phyloP scores from a whole-genome alignment of 352 stramenopile genomes.

The Phytophthora pseudosyringae region DNA sequence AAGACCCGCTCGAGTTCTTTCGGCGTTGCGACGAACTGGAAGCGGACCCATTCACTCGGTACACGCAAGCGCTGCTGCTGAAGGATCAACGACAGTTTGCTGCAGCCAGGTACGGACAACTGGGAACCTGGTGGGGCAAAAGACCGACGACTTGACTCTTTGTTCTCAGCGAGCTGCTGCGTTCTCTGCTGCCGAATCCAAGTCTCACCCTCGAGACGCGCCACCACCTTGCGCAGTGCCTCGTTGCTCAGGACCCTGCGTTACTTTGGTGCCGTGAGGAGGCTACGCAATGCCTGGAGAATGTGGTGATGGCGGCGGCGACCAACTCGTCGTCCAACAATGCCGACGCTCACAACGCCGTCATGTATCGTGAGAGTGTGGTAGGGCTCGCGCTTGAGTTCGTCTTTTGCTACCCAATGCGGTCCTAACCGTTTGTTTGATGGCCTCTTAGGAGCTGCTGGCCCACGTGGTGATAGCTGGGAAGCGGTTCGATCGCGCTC shows the following conservation, averaged over 20 bases:
- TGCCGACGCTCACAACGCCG: slow-evolving; percentile 18
- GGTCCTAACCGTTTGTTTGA: neutral
- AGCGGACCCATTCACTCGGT: slow-evolving; percentile 37
- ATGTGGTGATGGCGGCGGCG: slow-evolving; percentile 32
- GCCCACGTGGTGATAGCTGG: slow-evolving; percentile 45
- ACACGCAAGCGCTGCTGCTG: slow-evolving; percentile 55
- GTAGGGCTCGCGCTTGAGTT: slow-evolving; percentile 10
- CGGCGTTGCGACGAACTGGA: slow-evolving; percentile 24
- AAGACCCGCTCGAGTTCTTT: slow-evolving; percentile 39
- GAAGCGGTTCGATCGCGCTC: slow-evolving; percentile 33
- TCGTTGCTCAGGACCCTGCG: slow-evolving; percentile 42
- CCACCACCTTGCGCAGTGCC: slow-evolving; percentile 54
- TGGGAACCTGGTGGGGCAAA: neutral
- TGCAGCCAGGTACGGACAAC: slow-evolving; percentile 36
- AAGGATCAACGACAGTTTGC: slow-evolving; percentile 42
- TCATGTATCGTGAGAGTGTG: slow-evolving; percentile 39
- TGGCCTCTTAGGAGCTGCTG: slow-evolving; percentile 44
- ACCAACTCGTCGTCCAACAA: slow-evolving; percentile 7
- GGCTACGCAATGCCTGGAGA: slow-evolving; percentile 39
- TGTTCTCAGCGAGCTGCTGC: slow-evolving; percentile 33
- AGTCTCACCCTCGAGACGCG: slow-evolving; percentile 39
- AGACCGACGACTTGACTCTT: neutral
- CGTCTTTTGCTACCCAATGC: neutral
- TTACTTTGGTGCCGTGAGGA: slow-evolving; percentile 36
- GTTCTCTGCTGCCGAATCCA: slow-evolving; percentile 25